Evolutionary conservation across 2,329 filamentous ascomycete species (phyloP), one percentile per base, ranked within the genome.

Genomic region (Teratosphaeria nubilosa): DNA sequence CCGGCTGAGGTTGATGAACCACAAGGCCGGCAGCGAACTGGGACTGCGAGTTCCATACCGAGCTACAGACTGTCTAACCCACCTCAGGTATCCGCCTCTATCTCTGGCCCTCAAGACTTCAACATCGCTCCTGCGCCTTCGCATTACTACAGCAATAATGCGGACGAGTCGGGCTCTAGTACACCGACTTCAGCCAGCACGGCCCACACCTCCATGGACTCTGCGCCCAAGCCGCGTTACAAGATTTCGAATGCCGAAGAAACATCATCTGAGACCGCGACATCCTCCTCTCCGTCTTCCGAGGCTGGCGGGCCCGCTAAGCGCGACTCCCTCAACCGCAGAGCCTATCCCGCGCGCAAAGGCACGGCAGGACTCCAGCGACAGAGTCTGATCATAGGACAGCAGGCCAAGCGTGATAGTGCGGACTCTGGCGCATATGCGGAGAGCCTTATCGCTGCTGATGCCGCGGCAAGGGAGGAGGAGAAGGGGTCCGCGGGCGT

Each of bases 261-360:
- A 16, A 11, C n/a, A 11, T 53, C 51, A n/a, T 31, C 51, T 53
- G 25, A 53, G 9, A 53, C 10, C n/a, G 50, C 27, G 11, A 27
- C 11, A 22, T 41, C 62, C 51, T 41, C 55, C 34, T 55, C 48
- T 41, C 53, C 56, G 14, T n/a, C 55, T 31, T 34, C 54, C 16
- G 32, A 57, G 61, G 41, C 58, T 54, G 55, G 69, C 63, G 59
- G 59, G 32, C 71, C 82, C 2, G 82, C 85, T 65, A 87, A 87
- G 73, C 80, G 85, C 55, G 84, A 86, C 69, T 88, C 85, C 62
- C 71, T 87, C 20, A 79, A 80, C 52, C 78, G 84, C 63, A 60
- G 56, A 75, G 60, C 73, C 54, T 54, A 80, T 56, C 78, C 85
- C 62, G 68, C 66, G 25, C 74, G 77, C 59, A 78, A 77, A 62